Evolutionary conservation across 257 asterid genomes (phyloP), one percentile per base, ranked within the genome.

Genomic region (Scutellaria galericulata): DNA sequence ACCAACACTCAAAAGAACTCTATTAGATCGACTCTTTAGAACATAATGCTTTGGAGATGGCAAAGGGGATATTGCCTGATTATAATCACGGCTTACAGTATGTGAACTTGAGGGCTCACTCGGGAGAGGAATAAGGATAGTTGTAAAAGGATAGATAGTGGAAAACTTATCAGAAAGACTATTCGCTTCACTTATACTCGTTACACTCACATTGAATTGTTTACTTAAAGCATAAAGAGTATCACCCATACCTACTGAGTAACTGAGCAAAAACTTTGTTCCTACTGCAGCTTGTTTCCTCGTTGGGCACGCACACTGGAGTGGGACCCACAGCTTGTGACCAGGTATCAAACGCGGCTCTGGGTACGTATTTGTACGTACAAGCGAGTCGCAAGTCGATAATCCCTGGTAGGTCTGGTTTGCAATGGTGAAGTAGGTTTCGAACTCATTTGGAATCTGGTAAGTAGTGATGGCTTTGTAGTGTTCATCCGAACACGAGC

Each of bases 281-380:
- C 87, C 89, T 0, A 51, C 47, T 35, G 41, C 72, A 31, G 42
- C 73, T 77, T 88, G 91, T 37, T 66, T 65, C 20, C 44, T 63
- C 0, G 84, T 80, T 7, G 89, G 89, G 71, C 91, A 88, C 13
- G 91, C 87, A 52, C 89, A 85, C 31, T 86, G 79, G 1, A 88
- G 91, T 1, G 89, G 89, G 47, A 88, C 79, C 44, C 55, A 80
- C 63, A 88, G 7, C 65, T 74, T 78, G n/a, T 60, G 55, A 45
- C 85, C 85, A 0, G 55, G 64, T 13, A 40, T 57, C 58, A 83
- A 63, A 11, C 35, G 12, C 51, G 75, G 50, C 42, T n/a, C 78
- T 1, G 69, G 52, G n/a, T 71, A 61, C 0, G 12, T 37, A 57
- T 81, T 83, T 13, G 50, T 82, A 18, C 22, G 61, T 27, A 13